Conservation (phyloP, 345 rosid species). For the Citrus glauca region DNA sequence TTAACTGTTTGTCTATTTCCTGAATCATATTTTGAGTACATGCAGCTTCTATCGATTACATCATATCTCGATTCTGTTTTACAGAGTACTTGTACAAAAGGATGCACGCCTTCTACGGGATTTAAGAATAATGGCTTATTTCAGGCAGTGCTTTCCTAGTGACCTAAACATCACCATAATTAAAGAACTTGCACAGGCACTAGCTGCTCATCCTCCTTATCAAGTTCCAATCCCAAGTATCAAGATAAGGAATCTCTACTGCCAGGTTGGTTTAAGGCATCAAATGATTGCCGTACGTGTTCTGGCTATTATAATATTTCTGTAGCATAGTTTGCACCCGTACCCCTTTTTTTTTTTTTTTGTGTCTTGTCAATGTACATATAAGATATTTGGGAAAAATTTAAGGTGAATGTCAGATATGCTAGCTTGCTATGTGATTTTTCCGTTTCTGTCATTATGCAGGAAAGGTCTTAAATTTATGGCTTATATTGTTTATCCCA, state of each 20-base stretch:
- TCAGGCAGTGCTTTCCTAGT: conserved; percentile 75
- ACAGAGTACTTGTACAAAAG: conserved; percentile 60
- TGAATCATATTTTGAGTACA: neutral
- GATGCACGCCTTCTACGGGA: conserved; percentile 76
- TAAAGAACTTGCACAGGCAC: conserved; percentile 81
- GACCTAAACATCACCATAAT: conserved; percentile 53
- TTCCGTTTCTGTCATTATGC: neutral
- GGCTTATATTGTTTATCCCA: conserved; percentile 26
- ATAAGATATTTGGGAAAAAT: neutral
- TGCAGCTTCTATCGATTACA: conserved; percentile 5
- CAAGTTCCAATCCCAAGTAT: conserved; percentile 76
- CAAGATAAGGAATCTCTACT: conserved; percentile 75
- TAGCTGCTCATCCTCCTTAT: conserved; percentile 82
- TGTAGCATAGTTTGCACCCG: neutral
- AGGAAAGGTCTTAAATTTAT: conserved; percentile 1
- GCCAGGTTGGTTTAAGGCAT: conserved; percentile 51
- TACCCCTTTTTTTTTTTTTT: neutral
- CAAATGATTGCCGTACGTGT: neutral
- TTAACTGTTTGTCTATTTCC: conserved; percentile 1
- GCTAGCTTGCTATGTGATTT: conserved; percentile 3
- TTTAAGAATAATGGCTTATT: conserved; percentile 70
- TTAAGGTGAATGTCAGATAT: neutral
- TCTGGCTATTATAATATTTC: conserved; percentile 1
- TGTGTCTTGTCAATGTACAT: neutral
- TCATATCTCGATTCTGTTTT: conserved; percentile 4